phyloP scores from a whole-genome alignment of 1,139 yeast genomes.

The Yamadazyma epiphylla region DNA sequence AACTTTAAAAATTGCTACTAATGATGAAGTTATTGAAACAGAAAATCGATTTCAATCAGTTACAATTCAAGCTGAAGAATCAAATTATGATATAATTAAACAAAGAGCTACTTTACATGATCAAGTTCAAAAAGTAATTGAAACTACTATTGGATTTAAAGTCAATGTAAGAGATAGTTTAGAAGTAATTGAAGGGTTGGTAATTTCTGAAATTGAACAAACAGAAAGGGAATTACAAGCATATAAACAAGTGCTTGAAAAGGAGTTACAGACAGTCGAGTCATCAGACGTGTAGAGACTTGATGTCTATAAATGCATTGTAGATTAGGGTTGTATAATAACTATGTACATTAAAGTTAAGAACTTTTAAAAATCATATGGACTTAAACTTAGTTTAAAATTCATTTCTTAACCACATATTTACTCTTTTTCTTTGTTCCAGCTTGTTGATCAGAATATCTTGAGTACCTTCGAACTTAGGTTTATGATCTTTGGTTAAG shows the following conservation, averaged over 20 bases:
- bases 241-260: too few species aligned
- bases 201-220: conserved; percentile 6
- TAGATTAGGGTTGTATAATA: too few species aligned
- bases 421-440: conserved; percentile 48
- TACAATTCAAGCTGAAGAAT: conserved; percentile 52
- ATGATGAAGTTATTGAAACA: conserved; percentile 51
- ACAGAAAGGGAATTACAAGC: too few species aligned
- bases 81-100: conserved; percentile 43
- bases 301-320: too few species aligned
- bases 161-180: conserved; percentile 58
- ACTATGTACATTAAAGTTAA: too few species aligned
- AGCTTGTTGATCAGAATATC: conserved; percentile 20
- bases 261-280: too few species aligned
- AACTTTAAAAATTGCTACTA: conserved; percentile 47
- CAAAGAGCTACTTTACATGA: conserved; percentile 49
- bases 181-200: conserved; percentile 34
- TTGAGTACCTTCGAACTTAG: conserved; percentile 3
- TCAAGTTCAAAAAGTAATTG: conserved; percentile 55
- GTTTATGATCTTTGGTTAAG: conserved; percentile 10
- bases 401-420: conserved; percentile 63
- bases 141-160: conserved; percentile 60
- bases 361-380: too few species aligned
- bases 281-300: too few species aligned
- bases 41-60: conserved; percentile 56
- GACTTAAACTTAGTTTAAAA: conserved; percentile 21